Evolutionary conservation across 2,329 filamentous ascomycete species (phyloP), one percentile per base, ranked within the genome.

Genomic region (Pseudocercospora crystallina): DNA sequence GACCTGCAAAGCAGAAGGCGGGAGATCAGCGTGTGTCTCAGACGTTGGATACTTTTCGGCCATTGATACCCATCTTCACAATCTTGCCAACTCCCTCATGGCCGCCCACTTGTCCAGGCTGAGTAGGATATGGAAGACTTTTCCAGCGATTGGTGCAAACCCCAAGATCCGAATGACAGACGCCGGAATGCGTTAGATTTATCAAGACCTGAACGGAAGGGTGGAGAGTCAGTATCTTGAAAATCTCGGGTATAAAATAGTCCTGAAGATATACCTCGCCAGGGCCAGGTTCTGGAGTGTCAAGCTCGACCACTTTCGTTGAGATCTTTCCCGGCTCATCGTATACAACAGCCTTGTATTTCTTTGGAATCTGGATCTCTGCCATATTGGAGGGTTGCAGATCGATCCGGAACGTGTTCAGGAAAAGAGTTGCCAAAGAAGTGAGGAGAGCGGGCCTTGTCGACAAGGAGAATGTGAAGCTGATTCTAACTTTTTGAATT

Each of bases 251-350:
- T 83, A 82, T 57, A 86, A 75, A 47, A 86, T 68, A 4, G 5
- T 35, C 15, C 26, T 43, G 11, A 13, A 43, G 15, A 26, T 17
- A 26, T 14, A 86, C 81, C 63, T 87, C 77, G 50, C 83, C 83
- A 0, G 77, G 65, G 1, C 81, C 81, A 2, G 84, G 84, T 65
- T 85, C 81, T 2, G 84, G 84, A 34, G 81, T 83, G 57, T 86
- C 82, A 41, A 86, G 67, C 52, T 81, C 80, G 51, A 80, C 78
- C 40, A 86, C 70, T 66, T 85, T 84, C 7, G 82, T 85, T 2
- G 82, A 85, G 53, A 86, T 76, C 2, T 74, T 77, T 42, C 84
- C 84, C 0, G 84, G 84, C 62, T 83, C 78, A 69, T 86, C 83
- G 63, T 85, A 87, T 50, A 87, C 72, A 51, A 71, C 69, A 33